These are phyloP conservation scores for Auricularia heimuer DNA, from an alignment of 768 basidiomycete genomes.

Conservation along the genomic window DNA sequence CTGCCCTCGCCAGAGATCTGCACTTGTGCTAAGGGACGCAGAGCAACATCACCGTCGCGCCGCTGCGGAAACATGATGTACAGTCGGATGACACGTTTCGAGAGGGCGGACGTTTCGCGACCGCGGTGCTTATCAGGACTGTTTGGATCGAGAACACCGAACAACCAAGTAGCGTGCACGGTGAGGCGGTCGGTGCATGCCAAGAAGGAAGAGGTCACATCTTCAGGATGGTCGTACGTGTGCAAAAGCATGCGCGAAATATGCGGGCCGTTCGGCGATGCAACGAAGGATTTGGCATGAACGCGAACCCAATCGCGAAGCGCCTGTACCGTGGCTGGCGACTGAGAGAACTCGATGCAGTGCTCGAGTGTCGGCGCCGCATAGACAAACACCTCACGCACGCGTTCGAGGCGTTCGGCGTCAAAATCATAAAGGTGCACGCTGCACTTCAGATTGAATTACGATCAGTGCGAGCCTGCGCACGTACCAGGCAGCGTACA, in stretches of 20 bases:
- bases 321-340: neutral
- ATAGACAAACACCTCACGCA: neutral
- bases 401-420: neutral
- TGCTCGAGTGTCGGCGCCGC: neutral
- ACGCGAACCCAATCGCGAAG: neutral
- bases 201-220: neutral
- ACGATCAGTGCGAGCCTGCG: neutral
- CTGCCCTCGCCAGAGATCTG: neutral
- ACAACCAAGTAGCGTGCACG: neutral
- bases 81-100: neutral
- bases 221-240: neutral
- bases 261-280: neutral
- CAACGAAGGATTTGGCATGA: neutral
- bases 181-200: neutral
- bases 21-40: neutral
- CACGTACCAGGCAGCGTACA: neutral
- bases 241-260: neutral
- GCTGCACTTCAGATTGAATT: neutral
- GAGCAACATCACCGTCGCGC: neutral
- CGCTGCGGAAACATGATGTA: neutral
- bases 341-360: neutral
- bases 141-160: neutral
- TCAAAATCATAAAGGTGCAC: neutral
- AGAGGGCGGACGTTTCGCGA: neutral
- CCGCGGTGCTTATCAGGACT: neutral